Conservation (phyloP, 257 asterid species). For the Solanum medicagineum region DNA sequence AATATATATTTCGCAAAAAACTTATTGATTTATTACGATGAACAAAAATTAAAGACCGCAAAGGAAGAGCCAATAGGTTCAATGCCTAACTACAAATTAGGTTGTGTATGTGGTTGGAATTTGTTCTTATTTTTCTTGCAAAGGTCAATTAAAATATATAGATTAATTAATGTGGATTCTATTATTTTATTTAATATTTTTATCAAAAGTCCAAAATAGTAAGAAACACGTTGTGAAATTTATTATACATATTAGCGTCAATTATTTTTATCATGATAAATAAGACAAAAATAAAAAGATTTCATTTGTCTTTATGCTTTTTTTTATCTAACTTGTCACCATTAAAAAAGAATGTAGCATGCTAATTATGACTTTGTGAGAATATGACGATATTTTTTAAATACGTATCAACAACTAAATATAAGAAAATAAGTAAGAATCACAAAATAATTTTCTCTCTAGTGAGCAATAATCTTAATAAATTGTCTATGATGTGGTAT, state of each 20-base stretch:
- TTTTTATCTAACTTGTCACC: neutral
- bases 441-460: too few relatives aligned
- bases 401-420: neutral
- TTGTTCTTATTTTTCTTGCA: neutral
- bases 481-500: too few relatives aligned
- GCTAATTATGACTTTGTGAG: too few relatives aligned
- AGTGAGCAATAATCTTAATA: too few relatives aligned
- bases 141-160: neutral
- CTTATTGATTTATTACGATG: rapidly evolving
- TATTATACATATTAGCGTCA: neutral
- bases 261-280: too few relatives aligned
- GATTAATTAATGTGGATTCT: neutral
- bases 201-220: neutral
- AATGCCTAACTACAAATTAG: neutral
- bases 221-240: neutral
- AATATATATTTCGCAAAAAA: too few relatives aligned
- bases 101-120: neutral
- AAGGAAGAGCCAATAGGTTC: neutral
- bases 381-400: too few relatives aligned
- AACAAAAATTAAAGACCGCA: too few relatives aligned
- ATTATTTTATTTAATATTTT: neutral
- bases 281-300: too few relatives aligned
- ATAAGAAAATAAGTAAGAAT: too few relatives aligned
- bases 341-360: neutral
- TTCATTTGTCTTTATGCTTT: neutral